Evolutionary conservation across 148 eudicot species (phyloP).

Genomic region (Rhododendron henanense): DNA sequence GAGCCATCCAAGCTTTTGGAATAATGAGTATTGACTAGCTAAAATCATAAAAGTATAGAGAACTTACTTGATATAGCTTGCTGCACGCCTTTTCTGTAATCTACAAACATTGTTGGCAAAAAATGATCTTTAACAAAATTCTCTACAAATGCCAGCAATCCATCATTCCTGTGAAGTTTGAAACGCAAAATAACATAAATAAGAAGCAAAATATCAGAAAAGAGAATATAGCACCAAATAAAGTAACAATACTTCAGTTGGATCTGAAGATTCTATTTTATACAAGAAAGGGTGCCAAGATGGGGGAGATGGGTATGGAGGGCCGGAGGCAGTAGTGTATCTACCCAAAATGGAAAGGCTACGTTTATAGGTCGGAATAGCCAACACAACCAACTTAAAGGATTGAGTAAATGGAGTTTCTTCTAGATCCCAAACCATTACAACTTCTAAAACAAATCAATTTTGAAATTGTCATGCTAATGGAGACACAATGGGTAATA

Average conservation of each 20-base stretch:
- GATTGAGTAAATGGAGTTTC: background rate
- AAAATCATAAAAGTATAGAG: constrained; percentile 4
- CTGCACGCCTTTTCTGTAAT: constrained; percentile 95
- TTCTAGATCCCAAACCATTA: background rate
- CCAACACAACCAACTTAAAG: background rate
- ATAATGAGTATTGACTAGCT: background rate
- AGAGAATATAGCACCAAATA: background rate
- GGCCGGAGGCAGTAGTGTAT: background rate
- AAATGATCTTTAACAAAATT: constrained; percentile 98
- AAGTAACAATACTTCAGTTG: background rate
- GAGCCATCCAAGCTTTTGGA: background rate
- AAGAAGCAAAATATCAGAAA: background rate
- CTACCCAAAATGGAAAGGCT: background rate
- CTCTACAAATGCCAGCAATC: constrained; percentile 81
- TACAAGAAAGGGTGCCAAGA: background rate
- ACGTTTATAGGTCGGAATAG: background rate
- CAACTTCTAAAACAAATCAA: background rate
- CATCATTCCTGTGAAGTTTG: constrained; percentile 72
- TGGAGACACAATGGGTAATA: background rate
- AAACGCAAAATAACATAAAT: constrained; percentile 1
- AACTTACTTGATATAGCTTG: constrained; percentile 97
- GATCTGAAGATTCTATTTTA: background rate
- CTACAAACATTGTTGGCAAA: constrained; percentile 94
- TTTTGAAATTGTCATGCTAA: background rate
- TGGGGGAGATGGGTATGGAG: background rate